These are phyloP conservation scores for Diplodia intermedia DNA, from an alignment of 2,329 filamentous ascomycete species.

Conservation along the genomic window DNA sequence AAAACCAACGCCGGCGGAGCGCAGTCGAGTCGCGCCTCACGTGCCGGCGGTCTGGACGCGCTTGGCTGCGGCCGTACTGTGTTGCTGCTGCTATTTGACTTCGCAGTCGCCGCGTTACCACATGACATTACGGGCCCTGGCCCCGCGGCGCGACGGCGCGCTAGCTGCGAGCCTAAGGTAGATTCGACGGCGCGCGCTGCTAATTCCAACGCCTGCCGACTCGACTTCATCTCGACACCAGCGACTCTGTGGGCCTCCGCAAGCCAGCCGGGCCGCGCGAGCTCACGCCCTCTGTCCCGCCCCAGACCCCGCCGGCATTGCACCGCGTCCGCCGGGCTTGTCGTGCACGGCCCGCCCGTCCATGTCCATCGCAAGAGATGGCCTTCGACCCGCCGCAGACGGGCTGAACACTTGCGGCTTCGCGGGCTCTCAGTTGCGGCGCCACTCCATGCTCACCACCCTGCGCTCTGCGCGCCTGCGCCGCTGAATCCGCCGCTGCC, in stretches of 20 bases:
- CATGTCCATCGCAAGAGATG: not conserved
- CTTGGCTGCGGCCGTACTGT: slow-evolving; percentile 1
- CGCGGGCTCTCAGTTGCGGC: not conserved
- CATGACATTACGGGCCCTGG: not conserved
- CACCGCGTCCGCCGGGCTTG: not conserved
- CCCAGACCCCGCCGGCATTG: not conserved
- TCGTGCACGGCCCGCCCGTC: not conserved
- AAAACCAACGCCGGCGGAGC: slow-evolving; percentile 12
- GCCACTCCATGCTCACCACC: not conserved
- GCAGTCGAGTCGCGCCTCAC: slow-evolving; percentile 1
- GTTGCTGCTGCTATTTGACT: not conserved
- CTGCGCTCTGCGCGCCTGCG: not conserved
- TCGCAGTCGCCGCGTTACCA: slow-evolving; percentile 15
- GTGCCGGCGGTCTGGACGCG: slow-evolving; percentile 8
- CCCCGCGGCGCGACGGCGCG: not conserved
- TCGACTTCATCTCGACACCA: not conserved
- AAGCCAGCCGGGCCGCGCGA: slow-evolving; percentile 1
- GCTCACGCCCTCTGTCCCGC: not conserved
- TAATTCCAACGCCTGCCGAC: slow-evolving; percentile 7
- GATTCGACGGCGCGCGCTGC: slow-evolving; percentile 10
- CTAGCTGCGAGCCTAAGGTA: not conserved
- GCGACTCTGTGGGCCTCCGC: not conserved
- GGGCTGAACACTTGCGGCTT: not conserved
- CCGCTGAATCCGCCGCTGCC: not conserved
- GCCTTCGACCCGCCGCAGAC: not conserved